phyloP scores from a whole-genome alignment of 2,329 filamentous ascomycete species.

The Beauveria pseudobassiana region DNA sequence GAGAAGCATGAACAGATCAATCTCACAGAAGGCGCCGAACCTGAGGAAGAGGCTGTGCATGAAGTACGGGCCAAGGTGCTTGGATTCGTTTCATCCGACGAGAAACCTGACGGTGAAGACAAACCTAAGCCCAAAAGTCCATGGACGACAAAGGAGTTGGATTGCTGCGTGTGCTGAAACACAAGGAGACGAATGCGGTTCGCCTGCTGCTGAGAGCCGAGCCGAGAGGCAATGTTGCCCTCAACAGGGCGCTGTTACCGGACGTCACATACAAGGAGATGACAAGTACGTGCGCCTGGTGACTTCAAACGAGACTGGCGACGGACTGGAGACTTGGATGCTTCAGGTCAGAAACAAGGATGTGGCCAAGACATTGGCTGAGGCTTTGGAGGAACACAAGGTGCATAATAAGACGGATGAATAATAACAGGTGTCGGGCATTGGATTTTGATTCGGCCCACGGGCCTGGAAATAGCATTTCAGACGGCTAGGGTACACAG shows the following conservation, averaged over 20 bases:
- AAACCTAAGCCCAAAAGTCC: conserved; percentile 43
- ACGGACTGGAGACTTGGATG: conserved; percentile 60
- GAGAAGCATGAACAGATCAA: conserved; percentile 63
- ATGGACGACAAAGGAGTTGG: conserved; percentile 66
- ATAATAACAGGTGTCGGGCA: conserved; percentile 16
- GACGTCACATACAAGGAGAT: conserved; percentile 54
- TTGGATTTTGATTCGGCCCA: conserved; percentile 9
- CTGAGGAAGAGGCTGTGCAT: conserved; percentile 62
- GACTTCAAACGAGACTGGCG: conserved; percentile 49
- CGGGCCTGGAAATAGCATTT: conserved; percentile 9
- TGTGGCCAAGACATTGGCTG: conserved; percentile 46
- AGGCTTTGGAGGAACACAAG: conserved; percentile 46
- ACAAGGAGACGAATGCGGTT: conserved; percentile 59
- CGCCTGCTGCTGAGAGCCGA: conserved; percentile 69
- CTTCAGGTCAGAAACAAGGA: conserved; percentile 61
- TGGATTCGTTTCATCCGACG: conserved; percentile 46
- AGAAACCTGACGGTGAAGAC: conserved; percentile 36
- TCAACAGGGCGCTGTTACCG: conserved; percentile 62
- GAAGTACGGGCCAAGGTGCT: conserved; percentile 65
- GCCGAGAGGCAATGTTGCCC: conserved; percentile 62
- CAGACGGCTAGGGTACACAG: conserved; percentile 8
- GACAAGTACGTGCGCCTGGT: conserved; percentile 54
- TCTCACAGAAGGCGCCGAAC: conserved; percentile 60
- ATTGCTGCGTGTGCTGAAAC: conserved; percentile 62
- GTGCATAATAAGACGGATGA: conserved; percentile 45